Base-by-base conservation (phyloP, 805 yeast species). In the Vanderwaltozyma yarrowii region DNA sequence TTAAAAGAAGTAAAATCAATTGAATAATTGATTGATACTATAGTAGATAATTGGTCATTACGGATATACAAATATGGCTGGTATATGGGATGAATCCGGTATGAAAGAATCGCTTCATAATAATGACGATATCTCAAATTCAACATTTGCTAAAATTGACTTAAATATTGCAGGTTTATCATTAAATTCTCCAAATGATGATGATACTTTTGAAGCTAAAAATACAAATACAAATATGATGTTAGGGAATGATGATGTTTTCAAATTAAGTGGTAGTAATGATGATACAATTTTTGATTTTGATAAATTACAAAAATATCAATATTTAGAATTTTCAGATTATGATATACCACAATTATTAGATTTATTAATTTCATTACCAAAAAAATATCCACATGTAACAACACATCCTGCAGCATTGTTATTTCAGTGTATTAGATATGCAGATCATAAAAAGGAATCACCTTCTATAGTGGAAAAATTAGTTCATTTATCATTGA, bases 281-380 rank as follows among this genome's bases (percentile, higher is more conserved):
- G 34, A 37, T 14, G 35, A 32, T 15, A 36, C 39, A 10, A 39
- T 43, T 9, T 81, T 78, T 49, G 76, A 79, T 44, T 81, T 76
- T 54, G 71, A 67, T 30, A 69, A 63, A 42, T 55, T 79, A 12
- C 37, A 71, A 4, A 72, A 74, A 13, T 76, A 74, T 31, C 83
- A 80, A 54, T 80, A 60, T 49, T 65, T 81, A 33, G 72, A 71
- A 45, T 78, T 78, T 48, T 65, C 73, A 14, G 87, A 80, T 50
- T 67, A 74, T 45, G 68, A 65, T 18, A 77, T 83, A 24, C 94
- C 95, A 0, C 87, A 82, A 51, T 76, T 88, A 32, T 65, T 87
- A 19, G 67, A 71, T 39, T 61, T 73, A 36, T 74, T 88, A 14
- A 58, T 84, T 17, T 64, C 66, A n/a, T 70, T 72, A 51, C 80